Conservation (phyloP, 176 grass and related monocot species). For the Aegilops tauschii region DNA sequence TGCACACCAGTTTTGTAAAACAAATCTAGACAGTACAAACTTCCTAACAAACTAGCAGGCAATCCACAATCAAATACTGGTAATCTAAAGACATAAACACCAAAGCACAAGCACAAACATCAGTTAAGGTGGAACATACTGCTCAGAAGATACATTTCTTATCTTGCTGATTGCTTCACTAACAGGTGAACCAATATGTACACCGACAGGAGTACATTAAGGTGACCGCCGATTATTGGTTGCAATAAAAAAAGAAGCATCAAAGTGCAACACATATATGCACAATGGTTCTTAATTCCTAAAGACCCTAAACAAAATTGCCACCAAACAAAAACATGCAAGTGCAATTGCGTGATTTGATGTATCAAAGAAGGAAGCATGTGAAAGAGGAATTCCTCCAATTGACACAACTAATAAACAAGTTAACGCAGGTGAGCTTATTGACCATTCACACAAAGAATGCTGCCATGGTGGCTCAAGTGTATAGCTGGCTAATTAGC, state of each 20-base stretch:
- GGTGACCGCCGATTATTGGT: constrained; percentile 25
- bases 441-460: constrained; percentile 57
- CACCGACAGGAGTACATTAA: neutral
- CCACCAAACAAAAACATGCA: neutral
- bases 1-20: neutral
- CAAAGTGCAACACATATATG: neutral
- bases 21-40: neutral
- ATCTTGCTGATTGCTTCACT: neutral
- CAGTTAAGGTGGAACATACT: neutral
- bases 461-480: constrained; percentile 34
- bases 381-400: neutral
- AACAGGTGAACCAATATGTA: neutral
- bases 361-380: constrained; percentile 10
- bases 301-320: neutral
- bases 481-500: constrained; percentile 67
- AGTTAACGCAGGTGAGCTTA: constrained; percentile 47
- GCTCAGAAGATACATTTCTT: neutral
- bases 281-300: neutral
- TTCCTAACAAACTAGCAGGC: neutral
- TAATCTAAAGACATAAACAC: neutral
- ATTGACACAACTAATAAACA: constrained; percentile 34
- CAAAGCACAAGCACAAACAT: neutral
- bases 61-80: neutral
- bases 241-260: neutral
- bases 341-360: constrained; percentile 4